Evolutionary conservation across 768 basidiomycete genomes (phyloP).

Genomic region (Mycena galopus): DNA sequence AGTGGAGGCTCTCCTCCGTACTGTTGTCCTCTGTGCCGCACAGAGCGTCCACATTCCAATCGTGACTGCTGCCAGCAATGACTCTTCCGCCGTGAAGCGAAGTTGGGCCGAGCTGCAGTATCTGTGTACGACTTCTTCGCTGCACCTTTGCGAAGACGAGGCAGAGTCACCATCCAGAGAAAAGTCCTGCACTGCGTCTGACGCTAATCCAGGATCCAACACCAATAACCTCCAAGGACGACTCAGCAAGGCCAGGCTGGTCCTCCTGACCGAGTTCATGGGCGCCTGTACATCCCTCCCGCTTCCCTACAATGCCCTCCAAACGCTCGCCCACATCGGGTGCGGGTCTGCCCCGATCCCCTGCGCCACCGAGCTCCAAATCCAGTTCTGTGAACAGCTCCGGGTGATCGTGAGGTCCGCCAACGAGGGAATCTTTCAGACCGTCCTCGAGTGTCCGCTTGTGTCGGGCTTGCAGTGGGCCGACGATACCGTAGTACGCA

Average conservation of each 20-base stretch:
- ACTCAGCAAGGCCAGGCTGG: neutral
- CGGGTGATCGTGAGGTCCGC: neutral
- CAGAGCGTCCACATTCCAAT: conserved; percentile 13
- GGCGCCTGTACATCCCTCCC: neutral
- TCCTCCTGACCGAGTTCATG: conserved; percentile 16
- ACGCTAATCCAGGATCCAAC: neutral
- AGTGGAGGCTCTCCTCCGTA: conserved; percentile 17
- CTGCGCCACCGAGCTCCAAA: neutral
- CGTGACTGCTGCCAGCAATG: neutral
- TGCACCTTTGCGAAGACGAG: neutral
- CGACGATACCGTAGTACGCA: neutral
- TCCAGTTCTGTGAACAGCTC: neutral
- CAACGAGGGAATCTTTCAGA: conserved; percentile 2
- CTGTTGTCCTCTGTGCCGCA: conserved; percentile 8
- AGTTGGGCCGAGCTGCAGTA: conserved; percentile 2
- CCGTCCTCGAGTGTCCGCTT: conserved; percentile 13
- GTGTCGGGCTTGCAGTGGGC: conserved; percentile 11
- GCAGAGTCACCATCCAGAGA: neutral
- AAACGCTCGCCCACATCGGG: conserved; percentile 12
- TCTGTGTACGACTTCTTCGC: neutral
- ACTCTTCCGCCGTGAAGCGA: neutral
- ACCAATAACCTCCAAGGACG: neutral
- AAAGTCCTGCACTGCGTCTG: neutral
- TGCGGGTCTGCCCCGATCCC: neutral
- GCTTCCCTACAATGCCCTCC: neutral